Conservation (phyloP, 106 monocot genomes). For the Dendrobium nobile region DNA sequence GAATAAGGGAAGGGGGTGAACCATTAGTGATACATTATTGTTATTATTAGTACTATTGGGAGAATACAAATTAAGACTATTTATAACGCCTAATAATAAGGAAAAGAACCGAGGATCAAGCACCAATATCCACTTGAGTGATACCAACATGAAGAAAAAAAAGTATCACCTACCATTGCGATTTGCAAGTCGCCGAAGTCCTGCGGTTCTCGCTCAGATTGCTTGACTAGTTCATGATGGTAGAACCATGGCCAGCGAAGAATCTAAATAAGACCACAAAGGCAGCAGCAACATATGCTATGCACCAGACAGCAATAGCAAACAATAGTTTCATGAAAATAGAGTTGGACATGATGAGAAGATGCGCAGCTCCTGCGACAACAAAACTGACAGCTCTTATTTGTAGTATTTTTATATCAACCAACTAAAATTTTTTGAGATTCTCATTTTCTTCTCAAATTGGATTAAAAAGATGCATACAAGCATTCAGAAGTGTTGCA, state of each 20-base stretch:
- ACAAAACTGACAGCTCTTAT: neutral
- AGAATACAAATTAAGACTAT: neutral
- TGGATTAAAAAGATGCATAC: neutral
- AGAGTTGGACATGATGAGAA: constrained; percentile 6
- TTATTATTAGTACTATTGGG: neutral
- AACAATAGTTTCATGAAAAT: constrained; percentile 11
- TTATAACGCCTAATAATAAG: neutral
- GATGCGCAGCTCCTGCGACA: neutral
- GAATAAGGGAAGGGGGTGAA: too few species aligned
- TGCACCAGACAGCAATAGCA: constrained; percentile 19
- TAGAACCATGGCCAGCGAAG: constrained; percentile 5
- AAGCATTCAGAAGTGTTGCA: neutral
- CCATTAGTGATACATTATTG: neutral
- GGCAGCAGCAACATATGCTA: constrained; percentile 23
- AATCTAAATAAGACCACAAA: constrained; percentile 12
- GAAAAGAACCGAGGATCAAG: neutral
- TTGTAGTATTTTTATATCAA: neutral
- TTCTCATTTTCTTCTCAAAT: neutral
- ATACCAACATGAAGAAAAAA: too few species aligned
- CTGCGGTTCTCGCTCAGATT: neutral
- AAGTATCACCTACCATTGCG: too few species aligned
- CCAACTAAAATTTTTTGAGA: neutral
- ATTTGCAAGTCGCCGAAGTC: neutral
- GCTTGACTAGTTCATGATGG: neutral
- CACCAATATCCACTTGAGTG: neutral